These are phyloP conservation scores for Gossypioides kirkii DNA, from an alignment of 345 rosid genomes.

Conservation along the genomic window DNA sequence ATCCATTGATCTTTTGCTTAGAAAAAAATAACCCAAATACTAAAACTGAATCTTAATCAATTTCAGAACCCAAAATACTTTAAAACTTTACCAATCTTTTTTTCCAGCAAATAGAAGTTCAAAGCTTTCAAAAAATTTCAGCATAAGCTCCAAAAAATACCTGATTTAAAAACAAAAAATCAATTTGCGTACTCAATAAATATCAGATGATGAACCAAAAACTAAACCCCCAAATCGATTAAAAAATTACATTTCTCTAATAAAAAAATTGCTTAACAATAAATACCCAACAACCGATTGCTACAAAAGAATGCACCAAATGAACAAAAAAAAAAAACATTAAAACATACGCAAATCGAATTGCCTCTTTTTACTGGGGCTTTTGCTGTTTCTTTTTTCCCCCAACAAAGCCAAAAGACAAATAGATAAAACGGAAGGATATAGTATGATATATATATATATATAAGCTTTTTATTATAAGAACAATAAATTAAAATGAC, in stretches of 20 bases:
- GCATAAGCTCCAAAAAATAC: not conserved
- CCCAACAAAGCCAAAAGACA: conserved; percentile 1
- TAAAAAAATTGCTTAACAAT: not conserved
- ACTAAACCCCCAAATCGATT: not conserved
- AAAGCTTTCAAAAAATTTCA: not conserved
- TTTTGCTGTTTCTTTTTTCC: not conserved
- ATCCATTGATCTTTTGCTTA: not conserved
- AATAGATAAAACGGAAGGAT: conserved; percentile 1
- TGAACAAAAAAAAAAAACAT: not conserved
- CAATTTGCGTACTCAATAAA: not conserved
- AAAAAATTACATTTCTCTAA: not conserved
- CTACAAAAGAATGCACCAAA: conserved; percentile 23
- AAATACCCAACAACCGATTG: conserved; percentile 19
- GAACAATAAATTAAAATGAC: conserved; percentile 7
- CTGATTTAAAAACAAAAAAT: conserved; percentile 10
- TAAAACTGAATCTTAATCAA: conserved; percentile 6
- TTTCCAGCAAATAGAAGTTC: not conserved
- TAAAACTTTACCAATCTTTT: conserved; percentile 1
- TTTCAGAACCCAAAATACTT: not conserved
- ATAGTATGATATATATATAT: not conserved
- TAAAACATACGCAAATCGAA: conserved; percentile 9
- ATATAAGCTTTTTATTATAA: conserved; percentile 4
- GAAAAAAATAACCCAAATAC: not conserved
- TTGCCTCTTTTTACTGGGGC: conserved; percentile 1
- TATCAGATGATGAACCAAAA: conserved; percentile 18